Conservation (phyloP, 352 stramenopile genomes). For the Pythium angustatum region DNA sequence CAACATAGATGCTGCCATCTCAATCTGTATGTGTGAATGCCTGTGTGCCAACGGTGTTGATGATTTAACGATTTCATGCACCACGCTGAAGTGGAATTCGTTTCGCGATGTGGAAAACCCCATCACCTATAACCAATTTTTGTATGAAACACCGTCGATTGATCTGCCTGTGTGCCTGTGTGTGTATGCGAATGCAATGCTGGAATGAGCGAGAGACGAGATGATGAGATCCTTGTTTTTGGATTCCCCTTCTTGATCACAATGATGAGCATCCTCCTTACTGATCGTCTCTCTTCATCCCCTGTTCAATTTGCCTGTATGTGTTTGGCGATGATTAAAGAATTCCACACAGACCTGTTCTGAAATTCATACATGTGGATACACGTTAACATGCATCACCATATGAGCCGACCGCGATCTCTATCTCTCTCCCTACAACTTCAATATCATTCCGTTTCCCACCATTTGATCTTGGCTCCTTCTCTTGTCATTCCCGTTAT, state of each 20-base stretch:
- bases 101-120: conserved; percentile 61
- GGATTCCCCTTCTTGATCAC: conserved; percentile 88
- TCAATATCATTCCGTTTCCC: not conserved
- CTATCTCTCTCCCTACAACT: not conserved
- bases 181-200: conserved; percentile 16
- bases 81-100: conserved; percentile 67
- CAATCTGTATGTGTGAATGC: conserved; percentile 25
- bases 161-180: conserved; percentile 6
- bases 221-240: conserved; percentile 81
- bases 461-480: no score
- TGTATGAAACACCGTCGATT: conserved; percentile 65
- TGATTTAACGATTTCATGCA: conserved; percentile 89
- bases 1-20: conserved; percentile 87
- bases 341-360: conserved; percentile 88
- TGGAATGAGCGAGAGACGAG: conserved; percentile 37
- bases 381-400: conserved; percentile 88
- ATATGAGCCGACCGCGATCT: conserved; percentile 64
- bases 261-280: conserved; percentile 78
- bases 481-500: not conserved
- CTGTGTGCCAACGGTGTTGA: conserved; percentile 49
- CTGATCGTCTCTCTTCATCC: conserved; percentile 34
- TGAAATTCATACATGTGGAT: conserved; percentile 79
- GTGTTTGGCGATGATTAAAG: conserved; percentile 75
- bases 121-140: conserved; percentile 51
- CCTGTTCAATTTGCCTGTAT: conserved; percentile 20